Conservation (phyloP, 2,329 filamentous ascomycete species). For the Calonectria pauciramosa region DNA sequence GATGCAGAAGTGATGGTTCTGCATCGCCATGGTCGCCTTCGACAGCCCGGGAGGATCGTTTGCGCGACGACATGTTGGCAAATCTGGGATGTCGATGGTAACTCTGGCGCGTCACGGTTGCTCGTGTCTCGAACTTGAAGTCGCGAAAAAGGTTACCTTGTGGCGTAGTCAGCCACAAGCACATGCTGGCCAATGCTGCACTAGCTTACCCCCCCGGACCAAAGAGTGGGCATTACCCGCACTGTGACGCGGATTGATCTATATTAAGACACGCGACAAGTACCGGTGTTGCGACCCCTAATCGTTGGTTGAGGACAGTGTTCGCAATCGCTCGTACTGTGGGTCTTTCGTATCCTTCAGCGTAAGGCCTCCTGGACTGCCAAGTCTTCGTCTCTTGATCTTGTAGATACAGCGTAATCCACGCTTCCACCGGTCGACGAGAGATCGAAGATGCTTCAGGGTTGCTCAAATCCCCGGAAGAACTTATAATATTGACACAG, state of each 20-base stretch:
- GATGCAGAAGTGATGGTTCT: conserved; percentile 61
- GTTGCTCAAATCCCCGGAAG: conserved; percentile 20
- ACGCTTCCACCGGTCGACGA: conserved; percentile 21
- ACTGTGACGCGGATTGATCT: conserved; percentile 42
- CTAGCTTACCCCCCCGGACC: conserved; percentile 27
- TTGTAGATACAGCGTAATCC: conserved; percentile 31
- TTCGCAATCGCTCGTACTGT: conserved; percentile 28
- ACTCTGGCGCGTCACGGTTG: conserved; percentile 44
- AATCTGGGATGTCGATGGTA: conserved; percentile 33
- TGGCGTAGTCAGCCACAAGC: conserved; percentile 47
- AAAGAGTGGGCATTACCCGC: conserved; percentile 29
- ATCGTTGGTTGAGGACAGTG: conserved; percentile 37
- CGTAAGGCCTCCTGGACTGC: conserved; percentile 40
- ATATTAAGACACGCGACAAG: conserved; percentile 38
- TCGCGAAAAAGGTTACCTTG: conserved; percentile 38
- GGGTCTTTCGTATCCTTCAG: conserved; percentile 24
- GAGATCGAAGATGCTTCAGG: conserved; percentile 39
- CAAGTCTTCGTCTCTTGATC: conserved; percentile 31
- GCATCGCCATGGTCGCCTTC: conserved; percentile 34
- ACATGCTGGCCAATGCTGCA: conserved; percentile 37
- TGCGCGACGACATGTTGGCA: conserved; percentile 46
- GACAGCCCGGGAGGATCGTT: conserved; percentile 40
- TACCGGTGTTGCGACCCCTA: conserved; percentile 7
- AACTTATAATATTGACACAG: conserved; percentile 36
- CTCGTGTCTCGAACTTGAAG: conserved; percentile 34